Evolutionary conservation across 2,329 filamentous ascomycete species (phyloP).

Genomic region (Erysiphe pulchra): DNA sequence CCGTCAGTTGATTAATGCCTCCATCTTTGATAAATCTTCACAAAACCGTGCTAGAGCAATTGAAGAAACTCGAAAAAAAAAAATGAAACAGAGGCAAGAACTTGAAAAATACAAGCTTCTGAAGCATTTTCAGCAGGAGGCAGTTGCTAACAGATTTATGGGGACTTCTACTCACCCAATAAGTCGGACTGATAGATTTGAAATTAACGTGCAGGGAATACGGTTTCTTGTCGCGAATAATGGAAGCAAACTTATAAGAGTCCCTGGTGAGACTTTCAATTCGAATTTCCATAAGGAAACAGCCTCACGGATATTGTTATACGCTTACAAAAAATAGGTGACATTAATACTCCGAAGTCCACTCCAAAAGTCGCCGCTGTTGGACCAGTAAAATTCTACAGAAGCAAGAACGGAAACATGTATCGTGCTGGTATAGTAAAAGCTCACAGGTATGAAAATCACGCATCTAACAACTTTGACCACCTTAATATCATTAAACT

Average conservation of each 20-base stretch:
- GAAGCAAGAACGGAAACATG: conserved; percentile 72
- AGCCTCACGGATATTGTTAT: conserved; percentile 2
- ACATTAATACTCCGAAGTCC: conserved; percentile 30
- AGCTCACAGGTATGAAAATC: conserved; percentile 41
- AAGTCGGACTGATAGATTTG: background rate
- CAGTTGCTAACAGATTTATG: conserved; percentile 7
- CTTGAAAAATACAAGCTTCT: conserved; percentile 33
- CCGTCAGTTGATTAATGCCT: conserved; percentile 59
- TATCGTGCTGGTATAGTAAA: conserved; percentile 52
- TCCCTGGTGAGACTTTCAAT: conserved; percentile 29
- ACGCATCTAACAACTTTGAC: background rate
- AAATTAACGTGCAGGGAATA: conserved; percentile 26
- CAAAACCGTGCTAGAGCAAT: conserved; percentile 44
- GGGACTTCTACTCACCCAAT: conserved; percentile 1
- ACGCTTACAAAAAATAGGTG: conserved; percentile 20
- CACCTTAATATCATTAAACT: conserved; percentile 9
- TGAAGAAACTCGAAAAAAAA: conserved; percentile 37
- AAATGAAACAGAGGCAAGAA: conserved; percentile 25
- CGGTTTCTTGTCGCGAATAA: conserved; percentile 48
- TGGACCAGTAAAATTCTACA: conserved; percentile 57
- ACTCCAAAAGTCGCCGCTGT: conserved; percentile 52
- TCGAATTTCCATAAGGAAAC: conserved; percentile 1
- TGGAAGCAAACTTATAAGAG: conserved; percentile 59
- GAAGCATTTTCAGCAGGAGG: conserved; percentile 18
- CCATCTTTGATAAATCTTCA: conserved; percentile 49